Percentiles rank a stretch among this genome's conserved stretches.
These are phyloP conservation scores for Geotrichum phurueaensis DNA, from an alignment of 1,139 yeast species.

Conservation along the genomic window DNA sequence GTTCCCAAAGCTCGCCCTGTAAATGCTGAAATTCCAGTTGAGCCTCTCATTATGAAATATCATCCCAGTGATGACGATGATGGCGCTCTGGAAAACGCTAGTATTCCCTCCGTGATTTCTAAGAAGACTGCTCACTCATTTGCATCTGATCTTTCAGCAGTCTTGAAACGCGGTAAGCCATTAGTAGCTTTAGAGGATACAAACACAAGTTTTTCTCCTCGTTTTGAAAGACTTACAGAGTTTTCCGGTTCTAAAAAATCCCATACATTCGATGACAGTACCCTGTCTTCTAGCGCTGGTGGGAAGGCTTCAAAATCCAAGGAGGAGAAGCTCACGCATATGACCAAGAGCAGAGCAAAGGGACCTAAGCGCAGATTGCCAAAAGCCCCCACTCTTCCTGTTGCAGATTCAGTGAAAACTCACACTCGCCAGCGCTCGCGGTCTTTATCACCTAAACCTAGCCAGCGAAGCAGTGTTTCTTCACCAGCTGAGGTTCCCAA, in stretches of 20 bases:
- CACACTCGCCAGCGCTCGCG: slow-evolving; percentile 12
- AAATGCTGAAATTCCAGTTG: slow-evolving; percentile 9
- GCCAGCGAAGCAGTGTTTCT: background rate
- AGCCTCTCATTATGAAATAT: slow-evolving; percentile 9
- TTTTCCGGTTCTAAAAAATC: slow-evolving; percentile 16
- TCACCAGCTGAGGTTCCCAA: background rate
- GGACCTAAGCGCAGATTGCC: slow-evolving; percentile 78
- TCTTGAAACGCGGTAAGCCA: slow-evolving; percentile 17
- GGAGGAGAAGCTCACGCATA: slow-evolving; percentile 44
- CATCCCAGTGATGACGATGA: slow-evolving; percentile 7
- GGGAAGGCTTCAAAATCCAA: background rate
- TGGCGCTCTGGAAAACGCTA: slow-evolving; percentile 3
- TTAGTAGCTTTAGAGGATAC: slow-evolving; percentile 14
- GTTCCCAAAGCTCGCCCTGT: slow-evolving; percentile 12
- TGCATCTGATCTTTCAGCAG: slow-evolving; percentile 18
- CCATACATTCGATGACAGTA: slow-evolving; percentile 14
- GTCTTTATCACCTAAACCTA: slow-evolving; percentile 3
- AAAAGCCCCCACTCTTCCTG: slow-evolving; percentile 20
- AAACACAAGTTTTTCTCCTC: slow-evolving; percentile 16
- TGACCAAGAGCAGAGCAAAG: slow-evolving; percentile 56
- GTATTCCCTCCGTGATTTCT: slow-evolving; percentile 11
- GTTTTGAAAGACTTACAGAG: slow-evolving; percentile 16
- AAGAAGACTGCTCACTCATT: slow-evolving; percentile 17
- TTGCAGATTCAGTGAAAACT: background rate
- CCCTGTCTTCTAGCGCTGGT: slow-evolving; percentile 2